These are phyloP conservation scores for Spencermartinsiella europaea DNA, from an alignment of 805 yeast species.

Conservation along the genomic window DNA sequence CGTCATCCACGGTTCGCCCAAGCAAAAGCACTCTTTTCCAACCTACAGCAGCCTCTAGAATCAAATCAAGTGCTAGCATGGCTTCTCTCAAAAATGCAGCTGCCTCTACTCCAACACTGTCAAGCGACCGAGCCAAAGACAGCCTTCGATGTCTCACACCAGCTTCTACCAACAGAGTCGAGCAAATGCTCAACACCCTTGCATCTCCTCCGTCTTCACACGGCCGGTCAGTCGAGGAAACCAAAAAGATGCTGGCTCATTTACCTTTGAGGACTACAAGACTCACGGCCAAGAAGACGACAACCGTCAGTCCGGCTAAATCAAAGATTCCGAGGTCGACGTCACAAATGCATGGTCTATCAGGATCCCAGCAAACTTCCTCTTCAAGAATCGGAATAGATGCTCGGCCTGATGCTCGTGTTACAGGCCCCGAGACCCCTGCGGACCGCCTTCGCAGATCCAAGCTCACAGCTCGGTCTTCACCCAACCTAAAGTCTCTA, in stretches of 20 bases:
- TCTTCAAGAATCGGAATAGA: too few relatives aligned
- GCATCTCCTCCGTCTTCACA: constrained; percentile 6
- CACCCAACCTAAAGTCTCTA: constrained; percentile 9
- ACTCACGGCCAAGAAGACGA: background rate
- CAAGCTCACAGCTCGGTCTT: constrained; percentile 6
- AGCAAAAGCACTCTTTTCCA: background rate
- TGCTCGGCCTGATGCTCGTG: too few relatives aligned
- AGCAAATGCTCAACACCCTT: constrained; percentile 10
- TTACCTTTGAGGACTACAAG: constrained; percentile 1
- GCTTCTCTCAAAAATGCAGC: background rate
- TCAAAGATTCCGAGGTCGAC: background rate
- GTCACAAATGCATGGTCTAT: background rate
- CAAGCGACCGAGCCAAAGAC: background rate
- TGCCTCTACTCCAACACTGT: background rate
- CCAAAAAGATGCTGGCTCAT: constrained; percentile 2
- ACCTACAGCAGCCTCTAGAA: background rate
- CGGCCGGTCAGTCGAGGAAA: background rate
- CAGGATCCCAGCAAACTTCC: too few relatives aligned
- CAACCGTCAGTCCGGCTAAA: background rate
- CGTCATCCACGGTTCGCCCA: background rate
- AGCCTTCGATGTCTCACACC: background rate
- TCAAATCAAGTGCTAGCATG: background rate
- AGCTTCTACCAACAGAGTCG: background rate
- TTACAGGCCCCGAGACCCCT: too few relatives aligned
- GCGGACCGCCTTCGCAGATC: constrained; percentile 7